Evolutionary conservation across 768 basidiomycete genomes (phyloP).

Genomic region (Polyporus arcularius): DNA sequence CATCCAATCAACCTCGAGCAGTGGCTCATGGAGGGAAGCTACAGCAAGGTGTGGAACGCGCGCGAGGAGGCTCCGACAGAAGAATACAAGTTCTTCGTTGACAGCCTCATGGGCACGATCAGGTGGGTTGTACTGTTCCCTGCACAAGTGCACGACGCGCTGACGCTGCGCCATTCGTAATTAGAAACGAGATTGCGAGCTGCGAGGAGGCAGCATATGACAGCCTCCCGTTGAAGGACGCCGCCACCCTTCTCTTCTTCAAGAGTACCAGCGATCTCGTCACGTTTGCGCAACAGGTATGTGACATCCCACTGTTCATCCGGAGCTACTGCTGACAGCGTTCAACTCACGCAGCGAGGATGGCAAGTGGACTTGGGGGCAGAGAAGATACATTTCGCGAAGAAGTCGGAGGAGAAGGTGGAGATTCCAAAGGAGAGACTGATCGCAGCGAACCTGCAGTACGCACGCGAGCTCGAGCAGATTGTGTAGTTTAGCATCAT

Average conservation of each 20-base stretch:
- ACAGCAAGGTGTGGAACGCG: conserved; percentile 97
- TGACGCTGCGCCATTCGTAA: not conserved
- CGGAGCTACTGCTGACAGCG: conserved; percentile 7
- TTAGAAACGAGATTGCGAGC: conserved; percentile 94
- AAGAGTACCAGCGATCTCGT: conserved; percentile 76
- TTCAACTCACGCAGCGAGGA: conserved; percentile 54
- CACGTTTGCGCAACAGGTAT: conserved; percentile 78
- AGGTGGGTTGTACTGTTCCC: conserved; percentile 47
- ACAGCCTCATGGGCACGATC: conserved; percentile 92
- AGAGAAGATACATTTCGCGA: conserved; percentile 73
- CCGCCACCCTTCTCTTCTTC: conserved; percentile 91
- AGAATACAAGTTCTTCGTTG: conserved; percentile 94
- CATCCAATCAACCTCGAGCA: conserved; percentile 92
- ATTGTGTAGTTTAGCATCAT: conserved; percentile 60
- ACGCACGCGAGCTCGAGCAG: conserved; percentile 88
- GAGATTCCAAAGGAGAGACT: conserved; percentile 88
- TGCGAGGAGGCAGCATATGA: conserved; percentile 95
- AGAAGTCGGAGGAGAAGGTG: conserved; percentile 77
- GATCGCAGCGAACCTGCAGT: conserved; percentile 73
- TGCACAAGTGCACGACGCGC: not conserved
- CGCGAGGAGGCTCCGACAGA: conserved; percentile 89
- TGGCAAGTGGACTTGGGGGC: conserved; percentile 81
- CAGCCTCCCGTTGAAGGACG: conserved; percentile 87
- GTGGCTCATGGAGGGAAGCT: conserved; percentile 99
- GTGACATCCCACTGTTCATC: conserved; percentile 21